phyloP scores from a whole-genome alignment of 2,329 filamentous ascomycete species.

The Botrytis medusae region DNA sequence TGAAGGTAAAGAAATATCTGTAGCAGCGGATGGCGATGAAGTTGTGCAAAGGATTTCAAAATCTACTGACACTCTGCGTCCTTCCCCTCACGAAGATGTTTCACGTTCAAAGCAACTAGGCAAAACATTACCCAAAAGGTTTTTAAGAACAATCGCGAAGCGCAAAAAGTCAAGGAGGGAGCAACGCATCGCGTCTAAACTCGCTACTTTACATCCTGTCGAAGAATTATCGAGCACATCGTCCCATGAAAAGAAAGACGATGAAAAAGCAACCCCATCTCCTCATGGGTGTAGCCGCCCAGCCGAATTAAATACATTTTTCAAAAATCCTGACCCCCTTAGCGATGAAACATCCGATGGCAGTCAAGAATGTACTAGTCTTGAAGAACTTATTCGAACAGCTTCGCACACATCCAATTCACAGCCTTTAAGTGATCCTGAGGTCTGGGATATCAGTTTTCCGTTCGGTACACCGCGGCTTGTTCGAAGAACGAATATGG shows the following conservation, averaged over 20 bases:
- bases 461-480: not conserved
- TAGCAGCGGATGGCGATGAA: not conserved
- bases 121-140: not conserved
- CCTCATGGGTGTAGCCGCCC: not conserved
- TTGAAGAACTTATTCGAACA: conserved; percentile 2
- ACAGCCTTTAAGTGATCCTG: not conserved
- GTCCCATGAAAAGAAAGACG: not conserved
- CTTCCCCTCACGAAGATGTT: not conserved
- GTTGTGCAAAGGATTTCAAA: not conserved
- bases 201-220: not conserved
- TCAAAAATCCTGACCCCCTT: not conserved
- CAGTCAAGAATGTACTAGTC: conserved; percentile 5
- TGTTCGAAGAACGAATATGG: not conserved
- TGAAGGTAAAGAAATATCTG: not conserved
- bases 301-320: not conserved
- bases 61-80: too few relatives aligned
- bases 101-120: not conserved
- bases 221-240: not conserved
- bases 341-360: not conserved
- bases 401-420: not conserved
- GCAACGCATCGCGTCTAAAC: not conserved
- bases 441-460: not conserved
- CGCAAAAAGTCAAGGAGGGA: not conserved
- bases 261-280: too few relatives aligned
- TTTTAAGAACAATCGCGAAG: not conserved